Conservation (phyloP, 2,329 filamentous ascomycete species). For the Annulohypoxylon truncatum region DNA sequence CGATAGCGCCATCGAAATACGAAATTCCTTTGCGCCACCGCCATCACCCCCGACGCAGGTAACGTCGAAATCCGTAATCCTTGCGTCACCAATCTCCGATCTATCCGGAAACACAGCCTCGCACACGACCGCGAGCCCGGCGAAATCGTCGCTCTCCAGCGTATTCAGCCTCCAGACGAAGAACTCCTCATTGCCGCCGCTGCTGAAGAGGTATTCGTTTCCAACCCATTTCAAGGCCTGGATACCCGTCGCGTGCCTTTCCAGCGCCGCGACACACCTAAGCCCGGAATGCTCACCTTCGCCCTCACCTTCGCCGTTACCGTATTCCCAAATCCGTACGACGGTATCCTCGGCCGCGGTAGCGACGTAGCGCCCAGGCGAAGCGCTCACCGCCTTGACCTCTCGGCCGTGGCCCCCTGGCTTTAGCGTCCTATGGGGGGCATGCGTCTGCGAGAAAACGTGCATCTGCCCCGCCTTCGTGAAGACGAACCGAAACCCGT, state of each 20-base stretch:
- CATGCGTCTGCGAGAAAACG: slow-evolving; percentile 57
- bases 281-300: slow-evolving; percentile 36
- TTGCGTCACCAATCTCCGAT: slow-evolving; percentile 71
- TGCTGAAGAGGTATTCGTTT: slow-evolving; percentile 81
- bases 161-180: slow-evolving; percentile 79
- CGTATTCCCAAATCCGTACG: slow-evolving; percentile 77
- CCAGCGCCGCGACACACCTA: slow-evolving; percentile 72
- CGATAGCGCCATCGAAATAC: slow-evolving; percentile 81
- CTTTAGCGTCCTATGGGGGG: slow-evolving; percentile 64
- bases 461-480: slow-evolving; percentile 72
- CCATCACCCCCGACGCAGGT: slow-evolving; percentile 39
- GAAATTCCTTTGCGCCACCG: slow-evolving; percentile 54
- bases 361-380: slow-evolving; percentile 59
- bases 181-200: slow-evolving; percentile 88
- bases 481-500: slow-evolving; percentile 72
- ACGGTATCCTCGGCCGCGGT: slow-evolving; percentile 79
- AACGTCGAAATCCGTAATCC: slow-evolving; percentile 84
- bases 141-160: slow-evolving; percentile 60
- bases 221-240: slow-evolving; percentile 83
- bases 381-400: slow-evolving; percentile 67
- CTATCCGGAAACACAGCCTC: slow-evolving; percentile 66
- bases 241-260: slow-evolving; percentile 84
- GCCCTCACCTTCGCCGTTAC: slow-evolving; percentile 28
- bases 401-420: slow-evolving; percentile 86
- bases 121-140: slow-evolving; percentile 65